Evolutionary conservation across 768 basidiomycete species (phyloP).

Genomic region (Amanita rimosa): DNA sequence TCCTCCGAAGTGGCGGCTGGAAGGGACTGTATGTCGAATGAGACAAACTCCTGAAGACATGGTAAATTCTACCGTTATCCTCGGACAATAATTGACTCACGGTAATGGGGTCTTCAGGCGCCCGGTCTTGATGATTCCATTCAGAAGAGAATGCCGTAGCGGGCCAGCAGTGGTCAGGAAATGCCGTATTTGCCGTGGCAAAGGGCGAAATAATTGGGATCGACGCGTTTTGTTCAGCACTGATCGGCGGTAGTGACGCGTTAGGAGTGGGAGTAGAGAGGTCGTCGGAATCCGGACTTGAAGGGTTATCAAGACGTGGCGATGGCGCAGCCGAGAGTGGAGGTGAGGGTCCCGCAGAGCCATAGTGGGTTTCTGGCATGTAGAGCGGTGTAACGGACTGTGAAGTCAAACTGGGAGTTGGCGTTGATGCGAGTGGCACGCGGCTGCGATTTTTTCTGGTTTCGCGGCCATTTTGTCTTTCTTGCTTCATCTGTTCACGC

Average conservation of each 20-base stretch:
- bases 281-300: constrained; percentile 3
- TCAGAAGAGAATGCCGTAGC: neutral
- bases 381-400: constrained; percentile 12
- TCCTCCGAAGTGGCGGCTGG: constrained; percentile 5
- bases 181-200: neutral
- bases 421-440: constrained; percentile 9
- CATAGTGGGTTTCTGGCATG: constrained; percentile 18
- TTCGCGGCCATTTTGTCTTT: constrained; percentile 23
- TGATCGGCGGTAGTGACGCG: constrained; percentile 6
- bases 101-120: neutral
- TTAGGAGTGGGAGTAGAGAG: constrained; percentile 4
- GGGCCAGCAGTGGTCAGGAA: neutral
- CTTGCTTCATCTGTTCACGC: constrained; percentile 26
- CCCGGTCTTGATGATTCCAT: constrained; percentile 1
- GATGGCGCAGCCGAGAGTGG: constrained; percentile 41
- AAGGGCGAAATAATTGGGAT: constrained; percentile 4
- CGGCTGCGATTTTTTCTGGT: constrained; percentile 13
- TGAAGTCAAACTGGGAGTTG: constrained; percentile 9
- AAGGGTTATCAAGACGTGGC: constrained; percentile 14
- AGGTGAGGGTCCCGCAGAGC: constrained; percentile 37
- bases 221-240: neutral
- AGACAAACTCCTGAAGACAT: constrained; percentile 11
- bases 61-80: neutral
- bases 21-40: constrained; percentile 9
- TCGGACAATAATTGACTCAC: neutral